Base-by-base conservation (phyloP, 768 basidiomycete genomes). In the Fomitopsis serialis region DNA sequence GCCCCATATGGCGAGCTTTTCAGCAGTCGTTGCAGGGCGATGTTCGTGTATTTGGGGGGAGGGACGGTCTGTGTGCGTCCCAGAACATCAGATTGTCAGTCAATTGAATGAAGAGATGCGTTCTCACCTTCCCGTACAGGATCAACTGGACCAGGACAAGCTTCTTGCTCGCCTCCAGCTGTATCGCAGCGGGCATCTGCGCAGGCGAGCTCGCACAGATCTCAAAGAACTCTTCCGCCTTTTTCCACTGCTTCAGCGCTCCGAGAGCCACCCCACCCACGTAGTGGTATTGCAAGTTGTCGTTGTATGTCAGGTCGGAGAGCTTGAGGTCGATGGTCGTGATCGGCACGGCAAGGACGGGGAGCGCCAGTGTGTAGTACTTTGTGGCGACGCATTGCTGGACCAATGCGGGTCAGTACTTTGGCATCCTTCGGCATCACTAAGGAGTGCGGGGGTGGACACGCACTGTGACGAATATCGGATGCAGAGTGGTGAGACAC, bases 131-230 rank as follows among this genome's bases (percentile, higher is more conserved):
- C 17, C 93, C 93, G 49, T 81, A 76, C 21, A 79, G 73, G 53
- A 95, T 89, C 44, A 94, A 69, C 64, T 93, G 91, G 5, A 92
- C 80, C 4, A 95, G 73, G 21, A 78, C 70, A 45, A 92, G 71
- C 69, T 94, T 93, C 76, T 95, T 95, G 61, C 87, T 71, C 0
- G 92, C 92, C 63, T 94, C 92, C 61, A 93, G 68, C 66, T 96
- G 92, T 2, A 94, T 72, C 8, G 86, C 81, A 2, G 78, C 85
- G 4, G 81, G 87, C 21, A 78, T 77, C 29, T 62, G 61, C 7
- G 66, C 69, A 17, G 69, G 69, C 10, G 68, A 66, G 32, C 79
- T 80, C 22, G 84, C 83, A 54, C 85, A 87, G 24, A 87, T 86
- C 69, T 96, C 92, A 47, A 94, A 85, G 57, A 79, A 84, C 52